These are phyloP conservation scores for Ceratobasidium sp. DNA, from an alignment of 1,284 basidiomycete genomes.

Conservation along the genomic window DNA sequence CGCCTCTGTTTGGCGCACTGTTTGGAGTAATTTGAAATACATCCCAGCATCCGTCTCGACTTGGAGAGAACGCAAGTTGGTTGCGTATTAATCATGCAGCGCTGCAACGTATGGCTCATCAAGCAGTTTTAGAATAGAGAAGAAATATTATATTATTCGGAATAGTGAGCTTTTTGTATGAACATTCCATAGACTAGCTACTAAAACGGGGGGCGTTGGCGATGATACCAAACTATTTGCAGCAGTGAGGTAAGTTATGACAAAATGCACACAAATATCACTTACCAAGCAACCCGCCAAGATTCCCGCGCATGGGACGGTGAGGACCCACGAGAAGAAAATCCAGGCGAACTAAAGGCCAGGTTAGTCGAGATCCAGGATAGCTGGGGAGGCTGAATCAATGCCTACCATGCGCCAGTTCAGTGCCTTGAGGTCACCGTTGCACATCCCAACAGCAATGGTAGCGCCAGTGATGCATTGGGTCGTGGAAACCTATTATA, in stretches of 20 bases:
- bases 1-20: not conserved
- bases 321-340: conserved; percentile 50
- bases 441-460: conserved; percentile 55
- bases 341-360: conserved; percentile 32
- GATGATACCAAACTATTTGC: conserved; percentile 51
- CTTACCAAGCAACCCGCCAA: conserved; percentile 51
- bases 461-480: conserved; percentile 58
- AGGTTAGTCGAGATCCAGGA: conserved; percentile 48
- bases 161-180: not conserved
- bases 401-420: conserved; percentile 51
- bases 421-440: conserved; percentile 53
- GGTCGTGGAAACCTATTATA: conserved; percentile 50
- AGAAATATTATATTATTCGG: not conserved
- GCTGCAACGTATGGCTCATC: not conserved
- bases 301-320: conserved; percentile 54
- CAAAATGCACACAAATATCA: not conserved
- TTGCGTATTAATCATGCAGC: too few relatives aligned
- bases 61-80: too few relatives aligned
- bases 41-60: too few relatives aligned
- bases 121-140: not conserved
- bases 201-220: conserved; percentile 54
- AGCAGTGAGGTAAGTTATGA: not conserved
- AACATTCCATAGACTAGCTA: not conserved
- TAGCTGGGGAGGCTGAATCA: not conserved
- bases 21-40: too few relatives aligned